Evolutionary conservation across 2,329 filamentous ascomycete species (phyloP), one percentile per base, ranked within the genome.

Genomic region (Huntiella abstrusa): DNA sequence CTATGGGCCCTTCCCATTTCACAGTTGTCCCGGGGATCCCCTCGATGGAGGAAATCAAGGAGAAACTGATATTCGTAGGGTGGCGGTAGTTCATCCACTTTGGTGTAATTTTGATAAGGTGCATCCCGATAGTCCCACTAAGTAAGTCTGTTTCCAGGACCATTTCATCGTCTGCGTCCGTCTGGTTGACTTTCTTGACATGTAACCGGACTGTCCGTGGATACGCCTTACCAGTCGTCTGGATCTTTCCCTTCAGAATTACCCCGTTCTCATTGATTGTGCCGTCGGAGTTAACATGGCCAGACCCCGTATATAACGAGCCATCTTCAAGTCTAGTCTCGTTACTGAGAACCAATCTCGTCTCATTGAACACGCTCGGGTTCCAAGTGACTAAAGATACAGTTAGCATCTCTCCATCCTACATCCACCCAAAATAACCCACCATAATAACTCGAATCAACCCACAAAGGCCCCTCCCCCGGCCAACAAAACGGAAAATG

Each of bases 401-500:
- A 19, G 15, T 28, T 3, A n/a, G n/a, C 13, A 41, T 41, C 19
- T 7, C 11, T 19, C 16, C 10, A 11, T 17, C 15, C 17, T 12
- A 16, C 17, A 4, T 19, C 17, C 11, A 38, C 12, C 11, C 1
- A 5, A 13, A 6, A 17, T 1, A 38, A 52, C 63, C 50, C 54
- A 73, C 70, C 59, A 52, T 72, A 75, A 56, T 75, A 74, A 0
- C 63, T 70, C 10, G 54, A 59, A 28, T 61, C 67, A 1, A 62
- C 60, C 49, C 63, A 62, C 17, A 75, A 57, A 6, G 61, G 61
- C 47, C 64, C 64, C 12, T 58, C 53, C 6, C 58, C 55, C 0
- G 72, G 72, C 11, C 60, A 57, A 55, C 72, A 76, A 53, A 73
- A 72, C 1, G 72, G 72, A 47, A 64, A 66, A 48, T 62, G 55